Conservation (phyloP, 116 monocot genomes). For the Trichopus zeylanicus region DNA sequence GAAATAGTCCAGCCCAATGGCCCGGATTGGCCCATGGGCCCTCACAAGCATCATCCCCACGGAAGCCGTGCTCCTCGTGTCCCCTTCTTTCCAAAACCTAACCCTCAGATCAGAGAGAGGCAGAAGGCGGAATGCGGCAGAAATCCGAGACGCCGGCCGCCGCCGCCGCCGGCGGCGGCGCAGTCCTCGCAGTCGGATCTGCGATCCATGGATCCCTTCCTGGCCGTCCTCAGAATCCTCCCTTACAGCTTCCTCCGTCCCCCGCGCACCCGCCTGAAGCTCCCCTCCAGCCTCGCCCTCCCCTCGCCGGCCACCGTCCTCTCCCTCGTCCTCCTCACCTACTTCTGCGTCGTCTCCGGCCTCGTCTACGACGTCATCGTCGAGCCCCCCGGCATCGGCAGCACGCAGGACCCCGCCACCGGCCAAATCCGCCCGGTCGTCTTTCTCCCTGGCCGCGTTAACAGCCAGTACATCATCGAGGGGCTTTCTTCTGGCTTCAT, state of each 20-base stretch:
- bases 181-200: background rate
- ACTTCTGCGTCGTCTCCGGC: slow-evolving; percentile 88
- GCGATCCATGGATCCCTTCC: slow-evolving; percentile 46
- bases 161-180: background rate
- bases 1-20: no score
- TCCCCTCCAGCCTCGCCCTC: slow-evolving; percentile 45
- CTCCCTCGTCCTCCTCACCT: slow-evolving; percentile 77
- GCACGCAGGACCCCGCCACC: slow-evolving; percentile 58
- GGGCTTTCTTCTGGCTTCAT: slow-evolving; percentile 94
- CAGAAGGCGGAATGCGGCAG: no score
- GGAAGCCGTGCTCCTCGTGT: no score
- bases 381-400: slow-evolving; percentile 90
- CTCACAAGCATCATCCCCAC: no score
- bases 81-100: no score
- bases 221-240: slow-evolving; percentile 51
- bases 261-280: slow-evolving; percentile 64
- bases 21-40: no score
- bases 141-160: background rate
- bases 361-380: slow-evolving; percentile 93
- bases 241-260: slow-evolving; percentile 82
- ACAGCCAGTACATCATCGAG: slow-evolving; percentile 95
- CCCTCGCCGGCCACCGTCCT: slow-evolving; percentile 64
- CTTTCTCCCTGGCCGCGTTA: slow-evolving; percentile 82
- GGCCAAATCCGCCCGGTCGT: slow-evolving; percentile 72
- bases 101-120: no score